Percentiles rank a stretch among this genome's conserved stretches.
These are phyloP conservation scores for Cladosporium sp. DNA, from an alignment of 2,329 filamentous ascomycete genomes.

Conservation along the genomic window DNA sequence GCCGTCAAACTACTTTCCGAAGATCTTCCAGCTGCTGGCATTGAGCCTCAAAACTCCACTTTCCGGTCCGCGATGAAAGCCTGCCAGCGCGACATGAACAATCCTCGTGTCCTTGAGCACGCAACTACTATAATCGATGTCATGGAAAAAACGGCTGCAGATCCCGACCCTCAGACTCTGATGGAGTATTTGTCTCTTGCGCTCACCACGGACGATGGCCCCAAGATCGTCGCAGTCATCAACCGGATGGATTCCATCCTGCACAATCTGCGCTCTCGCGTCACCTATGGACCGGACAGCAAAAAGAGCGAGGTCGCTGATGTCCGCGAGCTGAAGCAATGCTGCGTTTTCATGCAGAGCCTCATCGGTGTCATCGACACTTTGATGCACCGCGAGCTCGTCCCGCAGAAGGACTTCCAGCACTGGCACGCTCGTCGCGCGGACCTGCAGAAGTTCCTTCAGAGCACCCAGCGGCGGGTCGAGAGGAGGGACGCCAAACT, in stretches of 20 bases:
- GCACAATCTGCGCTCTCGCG: conserved; percentile 17
- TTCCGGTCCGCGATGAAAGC: conserved; percentile 68
- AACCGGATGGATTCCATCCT: conserved; percentile 20
- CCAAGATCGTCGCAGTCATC: conserved; percentile 23
- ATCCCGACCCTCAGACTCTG: conserved; percentile 48
- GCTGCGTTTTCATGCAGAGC: conserved; percentile 17
- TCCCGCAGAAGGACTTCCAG: conserved; percentile 15
- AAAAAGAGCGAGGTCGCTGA: not conserved
- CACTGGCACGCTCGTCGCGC: conserved; percentile 18
- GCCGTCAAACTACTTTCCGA: conserved; percentile 52
- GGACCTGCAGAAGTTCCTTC: conserved; percentile 18
- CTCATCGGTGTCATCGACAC: conserved; percentile 26
- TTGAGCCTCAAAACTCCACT: conserved; percentile 39
- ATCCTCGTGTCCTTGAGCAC: conserved; percentile 60
- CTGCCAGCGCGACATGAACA: conserved; percentile 71
- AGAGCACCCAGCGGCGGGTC: conserved; percentile 5
- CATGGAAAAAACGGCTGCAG: conserved; percentile 46
- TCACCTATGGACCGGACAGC: conserved; percentile 17
- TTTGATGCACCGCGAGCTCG: conserved; percentile 18
- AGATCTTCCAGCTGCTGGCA: conserved; percentile 24
- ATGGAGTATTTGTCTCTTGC: conserved; percentile 53
- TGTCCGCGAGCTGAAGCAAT: conserved; percentile 14
- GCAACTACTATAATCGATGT: conserved; percentile 59
- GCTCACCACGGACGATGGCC: conserved; percentile 34
- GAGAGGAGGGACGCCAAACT: not conserved